phyloP scores from a whole-genome alignment of 2,329 filamentous ascomycete species.

The Fusarium metavorans region DNA sequence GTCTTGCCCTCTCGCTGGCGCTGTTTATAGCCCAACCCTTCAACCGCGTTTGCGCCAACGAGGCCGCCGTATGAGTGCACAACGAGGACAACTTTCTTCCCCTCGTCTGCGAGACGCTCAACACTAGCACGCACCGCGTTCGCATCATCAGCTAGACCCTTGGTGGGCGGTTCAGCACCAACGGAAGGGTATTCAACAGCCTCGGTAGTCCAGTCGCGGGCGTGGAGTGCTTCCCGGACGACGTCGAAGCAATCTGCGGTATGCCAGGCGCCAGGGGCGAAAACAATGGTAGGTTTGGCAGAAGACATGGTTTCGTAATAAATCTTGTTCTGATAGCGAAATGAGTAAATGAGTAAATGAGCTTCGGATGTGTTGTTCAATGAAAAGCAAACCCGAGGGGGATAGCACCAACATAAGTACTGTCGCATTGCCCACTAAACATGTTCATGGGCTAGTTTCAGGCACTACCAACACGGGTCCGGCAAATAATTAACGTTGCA shows the following conservation, averaged over 20 bases:
- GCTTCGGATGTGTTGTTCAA: background rate
- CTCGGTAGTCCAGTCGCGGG: conserved; percentile 48
- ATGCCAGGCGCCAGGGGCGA: conserved; percentile 56
- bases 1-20: conserved; percentile 46
- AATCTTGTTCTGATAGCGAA: background rate
- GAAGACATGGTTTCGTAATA: conserved; percentile 3
- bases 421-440: background rate
- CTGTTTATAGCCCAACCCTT: conserved; percentile 50
- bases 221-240: conserved; percentile 46
- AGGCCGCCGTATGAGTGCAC: conserved; percentile 60
- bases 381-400: background rate
- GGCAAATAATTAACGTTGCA: background rate
- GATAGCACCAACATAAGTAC: background rate
- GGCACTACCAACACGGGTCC: background rate
- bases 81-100: conserved; percentile 56
- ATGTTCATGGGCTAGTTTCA: background rate
- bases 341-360: background rate
- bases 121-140: conserved; percentile 45
- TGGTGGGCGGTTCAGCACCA: conserved; percentile 44
- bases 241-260: conserved; percentile 46
- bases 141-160: conserved; percentile 48
- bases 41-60: conserved; percentile 52
- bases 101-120: conserved; percentile 46
- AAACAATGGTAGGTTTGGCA: conserved; percentile 45
- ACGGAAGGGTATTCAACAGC: conserved; percentile 49